Conservation (phyloP, 2,329 filamentous ascomycete species). For the Tolypocladium tropicale region DNA sequence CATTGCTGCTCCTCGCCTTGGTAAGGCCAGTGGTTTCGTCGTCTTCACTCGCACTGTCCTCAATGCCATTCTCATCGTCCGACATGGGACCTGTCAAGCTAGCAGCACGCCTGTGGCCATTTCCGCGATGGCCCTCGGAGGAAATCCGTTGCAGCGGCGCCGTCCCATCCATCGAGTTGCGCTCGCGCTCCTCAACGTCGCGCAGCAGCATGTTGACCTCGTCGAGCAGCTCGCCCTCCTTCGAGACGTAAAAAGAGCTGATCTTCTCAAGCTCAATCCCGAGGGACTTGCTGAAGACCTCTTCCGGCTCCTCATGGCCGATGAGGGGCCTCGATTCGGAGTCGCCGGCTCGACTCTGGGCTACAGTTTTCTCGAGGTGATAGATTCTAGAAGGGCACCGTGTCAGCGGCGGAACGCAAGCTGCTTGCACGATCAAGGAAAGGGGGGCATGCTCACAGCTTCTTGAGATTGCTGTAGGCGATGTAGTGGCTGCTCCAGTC, state of each 20-base stretch:
- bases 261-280: constrained; percentile 92
- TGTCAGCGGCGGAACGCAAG: neutral
- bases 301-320: constrained; percentile 62
- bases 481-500: constrained; percentile 99
- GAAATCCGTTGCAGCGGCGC: constrained; percentile 23
- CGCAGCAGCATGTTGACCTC: constrained; percentile 69
- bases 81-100: constrained; percentile 34
- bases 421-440: neutral
- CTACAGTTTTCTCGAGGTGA: constrained; percentile 75
- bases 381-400: constrained; percentile 60
- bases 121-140: constrained; percentile 14
- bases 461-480: constrained; percentile 97
- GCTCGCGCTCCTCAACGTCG: constrained; percentile 61
- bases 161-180: constrained; percentile 38
- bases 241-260: constrained; percentile 77
- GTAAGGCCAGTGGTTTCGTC: constrained; percentile 48
- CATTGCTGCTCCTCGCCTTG: constrained; percentile 29
- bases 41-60: constrained; percentile 53
- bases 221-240: constrained; percentile 77
- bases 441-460: constrained; percentile 57
- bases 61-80: constrained; percentile 43
- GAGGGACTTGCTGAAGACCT: constrained; percentile 69
- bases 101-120: constrained; percentile 14
- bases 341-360: constrained; percentile 56
- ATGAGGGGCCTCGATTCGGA: constrained; percentile 81